Base-by-base conservation (phyloP, 352 stramenopile genomes). In the Phytophthora cactorum region DNA sequence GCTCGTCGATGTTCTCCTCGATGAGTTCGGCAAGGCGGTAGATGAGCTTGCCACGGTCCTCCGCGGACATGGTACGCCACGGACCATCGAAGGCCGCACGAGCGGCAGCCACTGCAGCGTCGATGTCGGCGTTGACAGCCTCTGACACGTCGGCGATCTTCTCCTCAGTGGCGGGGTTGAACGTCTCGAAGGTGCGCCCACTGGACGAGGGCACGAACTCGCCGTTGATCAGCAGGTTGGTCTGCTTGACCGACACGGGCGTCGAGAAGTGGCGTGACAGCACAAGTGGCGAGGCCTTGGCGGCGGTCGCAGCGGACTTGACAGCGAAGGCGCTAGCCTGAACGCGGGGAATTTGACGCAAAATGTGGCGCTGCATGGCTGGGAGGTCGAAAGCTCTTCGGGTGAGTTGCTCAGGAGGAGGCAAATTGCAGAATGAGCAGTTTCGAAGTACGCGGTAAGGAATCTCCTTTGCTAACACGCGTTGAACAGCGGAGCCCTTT, bases 201-300 rank as follows among this genome's bases (percentile, higher is more conserved):
- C 61, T 84, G 39, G 68, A 31, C 12, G 82, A 74, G 11, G 86
- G 75, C 54, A 96, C 86, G 59, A 93, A 96, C 70, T 93, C 74
- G 68, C 82, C 82, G 72, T 91, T 89, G 66, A 97, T 96, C 64
- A 97, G 82, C 36, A 97, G 70, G 52, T 90, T 82, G 59, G 82
- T 91, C 63, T 91, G 80, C 69, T 80, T 83, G 28, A 86, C 61
- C 41, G 61, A 14, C 38, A 82, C 71, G 3, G 71, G 39, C 4
- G 57, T 52, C 27, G 75, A 75, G 54, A 84, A 82, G n/a, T 66
- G 64, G 22, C 75, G 69, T 6, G 65, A 68, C 25, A 74, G 54
- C 28, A 52, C 17, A 0, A 69, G 28, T 1, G 62, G 66, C 14
- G 63, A 61, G 17, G 72, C 60, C 63, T 76, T 77, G 46, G 61